Conservation (phyloP, 1,284 basidiomycete genomes). For the Stereum hirsutum region DNA sequence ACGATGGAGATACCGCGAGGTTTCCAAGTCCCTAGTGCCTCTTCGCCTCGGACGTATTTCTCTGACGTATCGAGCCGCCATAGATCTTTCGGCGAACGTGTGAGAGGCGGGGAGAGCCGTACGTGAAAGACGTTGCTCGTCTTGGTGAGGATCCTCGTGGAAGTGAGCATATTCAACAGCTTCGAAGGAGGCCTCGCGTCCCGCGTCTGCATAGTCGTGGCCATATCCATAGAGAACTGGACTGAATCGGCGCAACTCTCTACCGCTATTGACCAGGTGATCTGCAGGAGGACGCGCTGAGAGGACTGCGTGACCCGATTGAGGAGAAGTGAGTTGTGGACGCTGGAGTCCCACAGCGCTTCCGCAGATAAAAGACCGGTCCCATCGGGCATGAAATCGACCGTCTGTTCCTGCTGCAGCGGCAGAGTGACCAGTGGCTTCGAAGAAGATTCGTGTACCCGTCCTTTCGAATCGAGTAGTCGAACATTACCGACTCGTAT, state of each 20-base stretch:
- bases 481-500: constrained; percentile 79
- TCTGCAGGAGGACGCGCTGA: constrained; percentile 74
- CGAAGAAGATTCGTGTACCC: constrained; percentile 66
- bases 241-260: constrained; percentile 79
- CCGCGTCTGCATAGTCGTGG: constrained; percentile 78
- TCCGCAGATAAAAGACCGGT: constrained; percentile 62
- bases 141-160: constrained; percentile 66
- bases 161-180: constrained; percentile 67
- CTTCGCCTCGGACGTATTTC: constrained; percentile 91
- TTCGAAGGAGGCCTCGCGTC: constrained; percentile 81
- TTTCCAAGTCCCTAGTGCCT: constrained; percentile 75
- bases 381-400: constrained; percentile 77
- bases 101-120: constrained; percentile 75
- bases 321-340: constrained; percentile 82
- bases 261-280: constrained; percentile 76
- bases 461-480: constrained; percentile 78
- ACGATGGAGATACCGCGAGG: constrained; percentile 83
- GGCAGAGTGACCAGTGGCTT: constrained; percentile 63
- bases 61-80: constrained; percentile 93
- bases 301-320: constrained; percentile 77
- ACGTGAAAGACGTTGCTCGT: constrained; percentile 78
- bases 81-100: constrained; percentile 80
- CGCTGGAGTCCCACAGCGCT: constrained; percentile 88
- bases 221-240: constrained; percentile 81
- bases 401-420: constrained; percentile 60